Evolutionary conservation across 306 rosid genomes (phyloP).

Genomic region (Chamaecrista fasciculata): DNA sequence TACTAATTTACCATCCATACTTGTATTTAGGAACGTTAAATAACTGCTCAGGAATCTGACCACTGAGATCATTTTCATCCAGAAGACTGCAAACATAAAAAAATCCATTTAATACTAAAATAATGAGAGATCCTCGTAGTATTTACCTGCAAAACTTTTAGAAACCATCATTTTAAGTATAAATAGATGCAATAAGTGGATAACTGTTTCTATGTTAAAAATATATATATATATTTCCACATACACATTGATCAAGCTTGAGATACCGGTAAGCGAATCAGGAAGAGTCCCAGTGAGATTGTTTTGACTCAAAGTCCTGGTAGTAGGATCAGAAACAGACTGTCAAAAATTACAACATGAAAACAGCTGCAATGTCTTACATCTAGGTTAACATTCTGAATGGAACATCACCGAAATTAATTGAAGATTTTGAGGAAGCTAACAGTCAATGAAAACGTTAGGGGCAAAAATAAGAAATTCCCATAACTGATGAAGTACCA

Average conservation of each 20-base stretch:
- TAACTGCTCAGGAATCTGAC: slow-evolving; percentile 70
- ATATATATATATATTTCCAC: too few species aligned
- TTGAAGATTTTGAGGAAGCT: not conserved
- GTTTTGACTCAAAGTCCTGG: slow-evolving; percentile 86
- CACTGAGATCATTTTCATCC: slow-evolving; percentile 66
- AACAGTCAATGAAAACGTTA: not conserved
- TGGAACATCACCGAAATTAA: not conserved
- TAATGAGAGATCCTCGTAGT: slow-evolving; percentile 2
- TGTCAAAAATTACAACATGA: slow-evolving; percentile 27
- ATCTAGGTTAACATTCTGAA: not conserved
- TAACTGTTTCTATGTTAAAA: not conserved
- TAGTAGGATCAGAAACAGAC: slow-evolving; percentile 25
- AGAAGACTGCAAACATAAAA: slow-evolving; percentile 68
- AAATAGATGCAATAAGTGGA: not conserved
- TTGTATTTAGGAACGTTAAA: slow-evolving; percentile 67
- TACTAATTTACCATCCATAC: slow-evolving; percentile 49
- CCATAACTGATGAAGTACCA: not conserved
- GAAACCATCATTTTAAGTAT: slow-evolving; percentile 12
- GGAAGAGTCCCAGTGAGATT: slow-evolving; percentile 77
- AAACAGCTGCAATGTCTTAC: slow-evolving; percentile 8
- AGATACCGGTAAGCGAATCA: slow-evolving; percentile 62
- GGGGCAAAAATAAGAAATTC: not conserved
- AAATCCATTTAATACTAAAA: slow-evolving; percentile 37
- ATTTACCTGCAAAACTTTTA: slow-evolving; percentile 16
- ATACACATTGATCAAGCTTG: slow-evolving; percentile 68